These are phyloP conservation scores for Venturia carpophila DNA, from an alignment of 2,329 filamentous ascomycete genomes.

Conservation along the genomic window DNA sequence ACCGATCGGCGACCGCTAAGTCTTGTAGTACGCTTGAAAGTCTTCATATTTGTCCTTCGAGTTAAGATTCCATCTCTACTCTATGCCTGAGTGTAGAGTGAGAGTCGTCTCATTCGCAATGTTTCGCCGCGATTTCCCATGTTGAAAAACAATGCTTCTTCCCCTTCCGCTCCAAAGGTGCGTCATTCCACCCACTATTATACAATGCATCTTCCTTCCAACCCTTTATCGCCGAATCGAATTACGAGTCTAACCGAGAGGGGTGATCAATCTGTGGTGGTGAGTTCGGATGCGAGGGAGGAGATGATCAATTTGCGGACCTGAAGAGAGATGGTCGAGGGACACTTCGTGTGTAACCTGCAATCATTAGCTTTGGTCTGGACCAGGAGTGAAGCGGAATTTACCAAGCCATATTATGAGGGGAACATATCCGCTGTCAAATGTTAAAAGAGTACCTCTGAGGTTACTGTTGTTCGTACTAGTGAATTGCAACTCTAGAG, in stretches of 20 bases:
- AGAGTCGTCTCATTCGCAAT: not conserved
- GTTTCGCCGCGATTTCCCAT: not conserved
- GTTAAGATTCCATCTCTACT: not conserved
- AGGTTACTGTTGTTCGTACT: constrained; percentile 51
- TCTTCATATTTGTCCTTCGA: not conserved
- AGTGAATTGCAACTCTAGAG: constrained; percentile 89
- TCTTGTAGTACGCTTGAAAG: not conserved
- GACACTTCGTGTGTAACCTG: constrained; percentile 90
- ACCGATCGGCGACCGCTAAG: no score
- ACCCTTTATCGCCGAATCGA: not conserved
- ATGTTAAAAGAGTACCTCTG: constrained; percentile 22
- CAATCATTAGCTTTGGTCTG: constrained; percentile 7
- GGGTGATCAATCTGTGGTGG: constrained; percentile 16
- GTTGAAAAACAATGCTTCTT: not conserved
- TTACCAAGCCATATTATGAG: constrained; percentile 91
- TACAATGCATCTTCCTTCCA: not conserved
- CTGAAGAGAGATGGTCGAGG: constrained; percentile 75
- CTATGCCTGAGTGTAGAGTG: constrained; percentile 2
- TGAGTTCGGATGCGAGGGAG: not conserved
- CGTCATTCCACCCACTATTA: not conserved
- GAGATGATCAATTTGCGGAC: constrained; percentile 33
- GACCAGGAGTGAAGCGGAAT: constrained; percentile 11
- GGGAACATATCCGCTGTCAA: constrained; percentile 81
- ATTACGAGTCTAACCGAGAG: constrained; percentile 14
- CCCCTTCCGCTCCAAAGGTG: not conserved